Conservation (phyloP, 768 basidiomycete genomes). For the Lactarius sp. region DNA sequence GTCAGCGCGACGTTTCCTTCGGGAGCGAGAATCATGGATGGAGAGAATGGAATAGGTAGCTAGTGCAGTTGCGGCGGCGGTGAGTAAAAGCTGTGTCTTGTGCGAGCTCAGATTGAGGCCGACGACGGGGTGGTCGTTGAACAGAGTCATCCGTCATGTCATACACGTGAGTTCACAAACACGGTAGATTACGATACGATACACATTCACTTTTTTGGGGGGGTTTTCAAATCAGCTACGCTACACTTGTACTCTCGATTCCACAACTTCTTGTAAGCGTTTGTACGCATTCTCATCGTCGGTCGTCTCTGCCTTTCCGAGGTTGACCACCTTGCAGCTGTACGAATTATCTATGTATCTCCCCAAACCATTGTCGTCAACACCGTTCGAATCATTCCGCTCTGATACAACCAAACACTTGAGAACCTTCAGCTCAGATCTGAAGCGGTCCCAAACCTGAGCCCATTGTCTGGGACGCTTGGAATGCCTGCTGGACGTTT, state of each 20-base stretch:
- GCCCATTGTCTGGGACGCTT: not conserved
- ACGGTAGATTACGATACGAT: not conserved
- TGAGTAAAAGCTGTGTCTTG: slow-evolving; percentile 56
- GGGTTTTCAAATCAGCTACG: not conserved
- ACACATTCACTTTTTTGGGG: not conserved
- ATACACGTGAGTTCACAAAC: not conserved
- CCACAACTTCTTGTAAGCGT: not conserved
- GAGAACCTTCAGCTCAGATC: slow-evolving; percentile 1
- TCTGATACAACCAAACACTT: slow-evolving; percentile 7
- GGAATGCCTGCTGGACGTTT: not conserved
- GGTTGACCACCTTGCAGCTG: not conserved
- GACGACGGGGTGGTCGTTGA: not conserved
- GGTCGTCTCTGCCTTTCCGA: not conserved
- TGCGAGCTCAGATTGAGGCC: slow-evolving; percentile 41
- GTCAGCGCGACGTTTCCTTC: slow-evolving; percentile 43
- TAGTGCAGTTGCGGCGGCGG: slow-evolving; percentile 60
- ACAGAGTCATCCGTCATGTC: not conserved
- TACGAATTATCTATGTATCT: slow-evolving; percentile 3
- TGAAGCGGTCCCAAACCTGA: slow-evolving; percentile 9
- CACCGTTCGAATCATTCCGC: slow-evolving; percentile 6
- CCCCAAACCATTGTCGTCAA: not conserved
- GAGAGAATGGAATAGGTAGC: slow-evolving; percentile 57
- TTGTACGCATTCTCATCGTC: not conserved
- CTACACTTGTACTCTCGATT: not conserved
- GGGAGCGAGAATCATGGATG: slow-evolving; percentile 50